Conservation (phyloP, 2,329 filamentous ascomycete species). For the Leptographium radiaticola region DNA sequence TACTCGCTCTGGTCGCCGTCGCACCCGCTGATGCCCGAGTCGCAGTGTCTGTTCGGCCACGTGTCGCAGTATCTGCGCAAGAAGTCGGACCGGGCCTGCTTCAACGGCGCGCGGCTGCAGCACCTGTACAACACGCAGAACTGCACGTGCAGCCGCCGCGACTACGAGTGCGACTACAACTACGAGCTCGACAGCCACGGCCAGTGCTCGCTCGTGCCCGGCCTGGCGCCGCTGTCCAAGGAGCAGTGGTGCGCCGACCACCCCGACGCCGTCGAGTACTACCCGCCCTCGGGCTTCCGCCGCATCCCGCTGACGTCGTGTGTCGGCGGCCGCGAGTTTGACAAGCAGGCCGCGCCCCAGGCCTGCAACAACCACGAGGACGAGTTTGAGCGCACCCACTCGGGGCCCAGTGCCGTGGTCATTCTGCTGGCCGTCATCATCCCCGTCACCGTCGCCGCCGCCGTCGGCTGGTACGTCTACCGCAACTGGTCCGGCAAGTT, state of each 20-base stretch:
- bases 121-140: slow-evolving; percentile 62
- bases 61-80: slow-evolving; percentile 83
- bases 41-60: slow-evolving; percentile 88
- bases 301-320: slow-evolving; percentile 86
- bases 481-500: slow-evolving; percentile 80
- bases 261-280: slow-evolving; percentile 63
- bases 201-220: slow-evolving; percentile 61
- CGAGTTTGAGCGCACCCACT: slow-evolving; percentile 57
- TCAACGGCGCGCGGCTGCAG: slow-evolving; percentile 61
- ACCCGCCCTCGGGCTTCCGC: slow-evolving; percentile 76
- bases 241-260: slow-evolving; percentile 42
- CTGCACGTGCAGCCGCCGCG: slow-evolving; percentile 70
- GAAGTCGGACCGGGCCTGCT: slow-evolving; percentile 65
- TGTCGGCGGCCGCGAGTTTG: slow-evolving; percentile 57
- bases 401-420: slow-evolving; percentile 54
- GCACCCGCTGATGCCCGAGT: slow-evolving; percentile 57
- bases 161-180: slow-evolving; percentile 97
- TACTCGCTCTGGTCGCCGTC: slow-evolving; percentile 81
- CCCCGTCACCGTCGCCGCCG: slow-evolving; percentile 58
- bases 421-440: slow-evolving; percentile 72
- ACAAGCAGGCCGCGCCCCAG: slow-evolving; percentile 47
- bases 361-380: slow-evolving; percentile 70
- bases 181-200: slow-evolving; percentile 69
- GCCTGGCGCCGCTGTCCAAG: slow-evolving; percentile 46
- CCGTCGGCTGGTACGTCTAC: slow-evolving; percentile 74